Evolutionary conservation across 768 basidiomycete species (phyloP).

Genomic region (Crassisporium funariophilum): DNA sequence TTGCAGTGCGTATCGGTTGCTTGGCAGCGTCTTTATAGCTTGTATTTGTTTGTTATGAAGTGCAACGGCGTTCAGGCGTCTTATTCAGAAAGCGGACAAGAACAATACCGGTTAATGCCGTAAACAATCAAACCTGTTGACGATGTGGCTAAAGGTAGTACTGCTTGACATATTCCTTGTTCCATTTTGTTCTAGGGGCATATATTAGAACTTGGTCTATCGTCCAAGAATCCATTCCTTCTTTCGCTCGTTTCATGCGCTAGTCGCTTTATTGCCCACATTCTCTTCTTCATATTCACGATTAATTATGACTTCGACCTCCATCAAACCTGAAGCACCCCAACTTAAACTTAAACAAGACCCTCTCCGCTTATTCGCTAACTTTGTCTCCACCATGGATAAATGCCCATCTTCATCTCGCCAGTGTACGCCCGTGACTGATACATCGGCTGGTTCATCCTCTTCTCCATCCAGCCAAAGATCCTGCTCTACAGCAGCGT

Average conservation of each 20-base stretch:
- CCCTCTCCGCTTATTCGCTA: conserved; percentile 41
- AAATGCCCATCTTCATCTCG: conserved; percentile 16
- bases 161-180: conserved; percentile 27
- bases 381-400: conserved; percentile 31
- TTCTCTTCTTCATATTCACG: conserved; percentile 26
- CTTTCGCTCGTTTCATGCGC: conserved; percentile 30
- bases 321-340: too few relatives aligned
- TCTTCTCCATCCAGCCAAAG: conserved; percentile 20
- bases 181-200: conserved; percentile 20
- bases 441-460: conserved; percentile 20
- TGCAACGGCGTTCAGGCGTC: not conserved
- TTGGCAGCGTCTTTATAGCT: too few relatives aligned
- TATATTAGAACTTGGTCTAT: conserved; percentile 12
- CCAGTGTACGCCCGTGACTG: conserved; percentile 15
- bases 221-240: conserved; percentile 18
- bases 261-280: conserved; percentile 33
- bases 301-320: conserved; percentile 37
- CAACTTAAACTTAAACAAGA: conserved; percentile 21
- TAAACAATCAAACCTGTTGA: conserved; percentile 19
- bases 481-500: too few relatives aligned
- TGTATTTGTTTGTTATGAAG: too few relatives aligned
- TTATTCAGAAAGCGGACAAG: conserved; percentile 28
- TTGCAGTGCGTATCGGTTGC: too few relatives aligned
- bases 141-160: conserved; percentile 3
- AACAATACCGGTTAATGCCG: conserved; percentile 43